phyloP scores from a whole-genome alignment of 1,139 yeast genomes.

The Suhomyces wounanorum region DNA sequence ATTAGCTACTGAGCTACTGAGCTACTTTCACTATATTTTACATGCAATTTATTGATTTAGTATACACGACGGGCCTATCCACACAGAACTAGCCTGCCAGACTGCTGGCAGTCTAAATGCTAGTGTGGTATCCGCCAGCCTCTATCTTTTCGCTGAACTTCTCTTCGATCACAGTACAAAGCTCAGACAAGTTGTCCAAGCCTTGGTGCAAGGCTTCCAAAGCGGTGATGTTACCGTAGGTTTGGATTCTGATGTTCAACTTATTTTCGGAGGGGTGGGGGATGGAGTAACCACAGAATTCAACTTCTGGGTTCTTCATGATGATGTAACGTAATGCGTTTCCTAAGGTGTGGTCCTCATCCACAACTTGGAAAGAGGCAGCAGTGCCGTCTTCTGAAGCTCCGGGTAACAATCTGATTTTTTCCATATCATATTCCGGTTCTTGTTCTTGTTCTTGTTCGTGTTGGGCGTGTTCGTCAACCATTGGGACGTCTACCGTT shows the following conservation, averaged over 20 bases:
- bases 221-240: constrained; percentile 87
- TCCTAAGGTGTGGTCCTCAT: constrained; percentile 95
- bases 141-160: constrained; percentile 67
- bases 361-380: constrained; percentile 88
- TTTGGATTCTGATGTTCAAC: constrained; percentile 88
- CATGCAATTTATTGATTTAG: constrained; percentile 9
- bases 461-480: constrained; percentile 20
- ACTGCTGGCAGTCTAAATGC: constrained; percentile 7
- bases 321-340: constrained; percentile 90
- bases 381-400: constrained; percentile 95
- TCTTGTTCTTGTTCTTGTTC: constrained; percentile 28
- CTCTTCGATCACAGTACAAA: constrained; percentile 82
- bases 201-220: constrained; percentile 93
- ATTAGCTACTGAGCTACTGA: no score
- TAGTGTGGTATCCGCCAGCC: constrained; percentile 48
- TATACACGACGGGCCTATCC: constrained; percentile 8
- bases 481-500: constrained; percentile 28
- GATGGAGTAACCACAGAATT: constrained; percentile 96
- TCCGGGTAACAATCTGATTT: constrained; percentile 73
- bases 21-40: constrained; percentile 2
- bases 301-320: constrained; percentile 97
- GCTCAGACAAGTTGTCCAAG: constrained; percentile 75
- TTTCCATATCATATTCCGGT: constrained; percentile 50
- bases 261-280: constrained; percentile 98
- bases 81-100: constrained; percentile 2